Base-by-base conservation (phyloP, 371 early-diverging fungal species). In the Lichtheimia corymbifera region DNA sequence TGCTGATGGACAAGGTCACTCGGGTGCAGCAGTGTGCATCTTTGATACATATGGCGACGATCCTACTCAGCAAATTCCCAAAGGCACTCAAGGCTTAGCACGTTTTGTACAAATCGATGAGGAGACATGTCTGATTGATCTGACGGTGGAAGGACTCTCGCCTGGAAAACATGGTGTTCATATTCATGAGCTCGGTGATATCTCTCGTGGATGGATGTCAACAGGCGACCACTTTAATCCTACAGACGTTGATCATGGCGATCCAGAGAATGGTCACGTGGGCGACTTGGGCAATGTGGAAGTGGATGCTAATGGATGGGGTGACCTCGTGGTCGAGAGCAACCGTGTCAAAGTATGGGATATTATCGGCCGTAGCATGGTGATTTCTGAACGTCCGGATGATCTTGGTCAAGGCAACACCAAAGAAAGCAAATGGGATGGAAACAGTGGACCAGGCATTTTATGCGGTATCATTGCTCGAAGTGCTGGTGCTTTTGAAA, bases 401-500 rank as follows among this genome's bases (percentile, higher is more conserved):
- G 84, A 86, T 61, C 62, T 85, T 22, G 83, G 85, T 40, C 64
- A 64, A 27, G 14, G n/a, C 6, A 27, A 40, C 40, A 50, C 27
- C 47, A 55, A 53, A 2, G 50, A 59, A 43, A 18, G 18, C n/a
- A 76, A 74, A 49, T 65, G 60, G 35, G 80, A 86, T 67, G 89
- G 89, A 5, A 68, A 68, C 49, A 84, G 87, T 55, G 89, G 89
- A 7, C 71, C 76, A n/a, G 90, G 89, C 27, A 66, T 90, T 9
- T 68, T 93, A 35, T 85, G 89, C 53, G 96, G 96, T 40, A 87
- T 95, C 55, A 79, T 95, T 70, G 96, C 96, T 4, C 82, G 96
- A 64, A 89, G 89, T 47, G 94, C 96, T 4, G 96, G 96, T 42
- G 84, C 90, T 40, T 95, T 95, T 79, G 91, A 94, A 67, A 95